Evolutionary conservation across 1,284 basidiomycete genomes (phyloP), one percentile per base, ranked within the genome.

Genomic region (Trichosporon faecale): DNA sequence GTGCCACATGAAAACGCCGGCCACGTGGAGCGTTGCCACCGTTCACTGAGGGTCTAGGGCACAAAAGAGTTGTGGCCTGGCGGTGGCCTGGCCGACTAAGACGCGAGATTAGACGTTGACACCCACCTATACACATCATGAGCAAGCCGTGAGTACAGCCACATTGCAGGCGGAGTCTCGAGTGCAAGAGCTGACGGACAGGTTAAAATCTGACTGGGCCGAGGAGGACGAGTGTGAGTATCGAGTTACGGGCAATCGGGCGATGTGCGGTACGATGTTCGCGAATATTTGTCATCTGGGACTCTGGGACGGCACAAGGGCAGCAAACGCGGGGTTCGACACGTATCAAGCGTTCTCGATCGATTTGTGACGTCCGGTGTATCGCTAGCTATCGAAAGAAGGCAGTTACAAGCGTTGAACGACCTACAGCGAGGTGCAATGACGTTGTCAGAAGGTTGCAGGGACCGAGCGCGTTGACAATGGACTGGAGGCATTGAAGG

Each of bases 201-300:
- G 72, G 40, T 46, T 71, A 25, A 71, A 73, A 68, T 64, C 61
- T 35, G 72, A 73, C 70, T 73, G 72, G 72, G 72, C 72, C 18
- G 72, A 73, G 66, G 72, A 73, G 66, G 70, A 68, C 27, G 72
- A 73, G 66, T 61, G 72, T 73, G 68, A 21, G 72, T 44, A 65
- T 21, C 31, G n/a, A 25, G 8, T 21, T n/a, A 31, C 16, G 29
- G 31, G n/a, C 31, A 33, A 18, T 57, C 21, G 66, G 21, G 27
- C 27, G 46, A 21, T 46, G 35, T 52, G 68, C 65, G 49, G 33
- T 57, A 46, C 23, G 33, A 21, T 52, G 18, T 12, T 11, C 21
- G 16, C 27, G 35, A 55, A 49, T 35, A 31, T 33, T 16, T 37
- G 46, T 29, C 44, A 31, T 40, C 37, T 31, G 29, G 64, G 46